Evolutionary conservation across 257 asterid species (phyloP), one percentile per base, ranked within the genome.

Genomic region (Dorcoceras hygrometricum): DNA sequence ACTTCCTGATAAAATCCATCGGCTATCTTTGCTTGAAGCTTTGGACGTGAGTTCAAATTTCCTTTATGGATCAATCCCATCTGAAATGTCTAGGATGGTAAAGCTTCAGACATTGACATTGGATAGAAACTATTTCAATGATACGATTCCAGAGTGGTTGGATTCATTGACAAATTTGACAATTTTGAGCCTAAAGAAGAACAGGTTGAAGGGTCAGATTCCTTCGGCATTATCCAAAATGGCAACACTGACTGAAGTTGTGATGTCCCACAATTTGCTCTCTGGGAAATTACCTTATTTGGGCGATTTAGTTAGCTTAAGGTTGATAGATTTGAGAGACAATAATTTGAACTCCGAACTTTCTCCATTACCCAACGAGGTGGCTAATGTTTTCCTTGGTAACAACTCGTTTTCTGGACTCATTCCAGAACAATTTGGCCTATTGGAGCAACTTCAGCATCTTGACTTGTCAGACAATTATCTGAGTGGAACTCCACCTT

Each of bases 31-130:
- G 14, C 97, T 93, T 55, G 91, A 93, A 75, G 74, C 87, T 61
- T 67, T 93, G 46, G 99, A 93, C 64, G 69, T 93, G 97, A 93
- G 96, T 65, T 88, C 90, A 2, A 93, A 93, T 80, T 93, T 80
- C 69, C 56, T 93, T 78, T 86, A 79, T 74, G 99, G 99, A 77
- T 63, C 86, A 2, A 65, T 93, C 50, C 99, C 99, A 31, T 71
- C 82, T 54, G 81, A 79, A 55, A 81, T 93, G 77, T 86, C 96
- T 14, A 88, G 95, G 73, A 23, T 93, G 85, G 87, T 77, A 57
- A 86, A 75, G 81, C 87, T 93, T 57, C 89, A 82, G 70, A 80
- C 89, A 26, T 66, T 93, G 68, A 72, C 73, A 27, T 81, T 93
- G 24, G 96, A 93, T 75, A 86, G 75, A 51, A 93, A 93, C 76